Base-by-base conservation (phyloP, 1,284 basidiomycete genomes). In the Meripilus lineatus region DNA sequence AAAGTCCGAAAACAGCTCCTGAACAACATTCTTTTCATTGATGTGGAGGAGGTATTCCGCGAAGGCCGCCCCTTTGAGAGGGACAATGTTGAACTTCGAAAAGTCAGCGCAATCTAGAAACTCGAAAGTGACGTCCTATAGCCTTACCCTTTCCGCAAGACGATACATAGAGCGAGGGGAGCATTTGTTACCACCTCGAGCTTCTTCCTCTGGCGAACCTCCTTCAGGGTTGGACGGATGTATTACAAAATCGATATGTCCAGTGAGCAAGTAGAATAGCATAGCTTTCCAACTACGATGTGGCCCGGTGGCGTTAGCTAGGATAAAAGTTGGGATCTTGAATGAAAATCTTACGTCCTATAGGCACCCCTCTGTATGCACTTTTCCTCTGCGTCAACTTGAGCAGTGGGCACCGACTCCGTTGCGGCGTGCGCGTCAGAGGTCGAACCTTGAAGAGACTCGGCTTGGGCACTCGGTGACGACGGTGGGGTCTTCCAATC, bases 1-100 rank as follows among this genome's bases (percentile, higher is more conserved):
- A 26, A 52, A 52, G 26, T 50, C 49, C 5, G 50, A 50, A 43
- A 52, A 52, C 17, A 52, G 40, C 46, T 52, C 50, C 25, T 47
- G 42, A 7, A 52, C 50, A 40, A 52, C 43, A 38, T 52, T 52
- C 11, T 49, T 40, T 24, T 46, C 42, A 11, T 48, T 42, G 8
- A 52, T 40, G 13, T 35, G 24, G 11, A 26, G n/a, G 25, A 41
- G 20, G 5, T 50, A 38, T 2, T 45, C 48, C 7, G 20, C 32
- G 23, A 46, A 45, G 3, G 47, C 42, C 28, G 37, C 28, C n/a
- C 41, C 18, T 22, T 39, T 45, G 28, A 50, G 30, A 11, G 45
- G 18, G 23, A 35, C 30, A 10, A 51, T 44, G 10, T 42, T 47
- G 33, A 51, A 47, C 50, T 51, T n/a, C n/a, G n/a, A 10, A 38